These are phyloP conservation scores for Hirsutella rhossiliensis DNA, from an alignment of 2,329 filamentous ascomycete species.

Conservation along the genomic window DNA sequence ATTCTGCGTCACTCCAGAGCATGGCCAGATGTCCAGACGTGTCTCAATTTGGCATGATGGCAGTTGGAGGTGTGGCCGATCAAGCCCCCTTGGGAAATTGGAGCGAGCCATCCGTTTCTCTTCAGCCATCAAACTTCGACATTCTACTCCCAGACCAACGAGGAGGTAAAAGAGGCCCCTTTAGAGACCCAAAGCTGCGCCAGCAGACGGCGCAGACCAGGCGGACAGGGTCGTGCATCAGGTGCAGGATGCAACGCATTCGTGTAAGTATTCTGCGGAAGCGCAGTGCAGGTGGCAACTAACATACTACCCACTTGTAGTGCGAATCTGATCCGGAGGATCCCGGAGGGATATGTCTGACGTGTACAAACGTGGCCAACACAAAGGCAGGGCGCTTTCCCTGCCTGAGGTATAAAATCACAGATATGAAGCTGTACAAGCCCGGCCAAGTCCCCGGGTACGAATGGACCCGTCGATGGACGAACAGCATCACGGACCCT, in stretches of 20 bases:
- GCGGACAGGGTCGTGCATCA: conserved; percentile 45
- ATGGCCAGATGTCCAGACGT: background rate
- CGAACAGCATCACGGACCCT: conserved; percentile 39
- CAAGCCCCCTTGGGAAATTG: conserved; percentile 6
- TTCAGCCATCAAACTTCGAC: conserved; percentile 15
- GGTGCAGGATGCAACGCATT: conserved; percentile 50
- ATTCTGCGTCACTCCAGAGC: background rate
- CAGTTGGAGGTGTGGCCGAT: background rate
- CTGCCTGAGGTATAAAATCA: conserved; percentile 49
- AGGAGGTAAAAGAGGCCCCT: conserved; percentile 35
- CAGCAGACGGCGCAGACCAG: conserved; percentile 44
- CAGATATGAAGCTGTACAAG: conserved; percentile 45
- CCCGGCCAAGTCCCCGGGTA: conserved; percentile 44
- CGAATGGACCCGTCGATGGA: conserved; percentile 49
- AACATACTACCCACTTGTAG: conserved; percentile 17
- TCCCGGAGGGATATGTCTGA: conserved; percentile 35
- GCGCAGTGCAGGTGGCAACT: too few species aligned
- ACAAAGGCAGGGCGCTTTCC: conserved; percentile 41
- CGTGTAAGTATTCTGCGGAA: conserved; percentile 42
- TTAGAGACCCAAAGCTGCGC: conserved; percentile 37
- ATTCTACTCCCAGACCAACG: conserved; percentile 17
- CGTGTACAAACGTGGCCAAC: conserved; percentile 38
- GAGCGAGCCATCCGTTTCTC: conserved; percentile 8
- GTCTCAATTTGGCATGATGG: background rate
- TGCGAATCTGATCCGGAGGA: conserved; percentile 38